Percentiles rank a stretch among this genome's conserved stretches.
phyloP scores from a whole-genome alignment of 768 basidiomycete genomes.

The Mrakia blollopis region DNA sequence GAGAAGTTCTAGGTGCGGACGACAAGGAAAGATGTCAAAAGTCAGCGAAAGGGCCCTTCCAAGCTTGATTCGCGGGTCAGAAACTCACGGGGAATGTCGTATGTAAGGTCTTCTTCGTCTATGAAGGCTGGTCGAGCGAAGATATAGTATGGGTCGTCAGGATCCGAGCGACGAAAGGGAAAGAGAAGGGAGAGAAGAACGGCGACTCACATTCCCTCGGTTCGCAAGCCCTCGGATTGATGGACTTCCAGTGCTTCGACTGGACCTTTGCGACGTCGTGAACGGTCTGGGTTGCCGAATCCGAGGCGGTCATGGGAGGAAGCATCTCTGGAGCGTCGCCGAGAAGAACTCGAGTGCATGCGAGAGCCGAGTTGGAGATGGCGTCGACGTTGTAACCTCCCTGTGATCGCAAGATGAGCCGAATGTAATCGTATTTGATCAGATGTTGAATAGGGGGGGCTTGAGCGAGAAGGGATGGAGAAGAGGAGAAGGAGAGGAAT shows the following conservation, averaged over 20 bases:
- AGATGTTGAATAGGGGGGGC: background rate
- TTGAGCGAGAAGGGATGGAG: background rate
- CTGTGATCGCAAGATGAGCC: too few relatives aligned
- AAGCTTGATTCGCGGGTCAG: slow-evolving; percentile 48
- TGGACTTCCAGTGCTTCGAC: slow-evolving; percentile 82
- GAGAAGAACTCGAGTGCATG: slow-evolving; percentile 79
- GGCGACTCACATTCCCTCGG: slow-evolving; percentile 63
- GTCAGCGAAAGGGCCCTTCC: background rate
- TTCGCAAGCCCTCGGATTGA: slow-evolving; percentile 75
- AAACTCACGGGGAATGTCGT: slow-evolving; percentile 32
- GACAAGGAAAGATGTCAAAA: too few relatives aligned
- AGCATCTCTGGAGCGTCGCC: slow-evolving; percentile 79
- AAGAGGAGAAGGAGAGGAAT: too few relatives aligned
- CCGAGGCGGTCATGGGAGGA: background rate
- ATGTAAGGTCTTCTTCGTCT: background rate
- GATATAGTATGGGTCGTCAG: background rate
- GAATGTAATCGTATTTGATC: too few relatives aligned
- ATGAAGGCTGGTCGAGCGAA: background rate
- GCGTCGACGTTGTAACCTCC: slow-evolving; percentile 93
- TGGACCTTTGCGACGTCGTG: slow-evolving; percentile 74
- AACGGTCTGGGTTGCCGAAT: slow-evolving; percentile 59
- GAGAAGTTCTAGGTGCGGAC: background rate
- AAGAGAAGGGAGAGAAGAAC: too few relatives aligned
- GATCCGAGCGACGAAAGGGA: background rate
- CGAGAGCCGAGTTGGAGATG: slow-evolving; percentile 77